A percentile compares a stretch with the other conserved stretches of the same genome.
phyloP scores from a whole-genome alignment of 805 yeast species.

The Ogataea degrootiae region DNA sequence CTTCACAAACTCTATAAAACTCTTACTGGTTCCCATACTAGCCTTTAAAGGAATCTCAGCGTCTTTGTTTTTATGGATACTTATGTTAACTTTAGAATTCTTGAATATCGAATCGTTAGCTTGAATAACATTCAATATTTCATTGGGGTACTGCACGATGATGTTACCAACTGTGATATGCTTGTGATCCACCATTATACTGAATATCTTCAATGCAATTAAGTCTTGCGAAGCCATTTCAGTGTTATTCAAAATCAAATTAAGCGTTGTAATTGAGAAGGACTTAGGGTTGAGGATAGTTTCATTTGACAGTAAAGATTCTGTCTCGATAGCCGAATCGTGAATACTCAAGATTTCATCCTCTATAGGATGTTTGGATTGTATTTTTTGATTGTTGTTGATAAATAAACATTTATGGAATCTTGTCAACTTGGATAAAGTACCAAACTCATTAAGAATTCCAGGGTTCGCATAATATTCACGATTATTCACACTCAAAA shows the following conservation, averaged over 20 bases:
- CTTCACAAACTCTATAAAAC: constrained; percentile 7
- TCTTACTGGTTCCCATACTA: background rate
- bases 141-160: constrained; percentile 6
- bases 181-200: constrained; percentile 19
- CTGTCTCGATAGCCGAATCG: constrained; percentile 3
- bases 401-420: constrained; percentile 22
- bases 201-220: constrained; percentile 22
- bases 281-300: constrained; percentile 27
- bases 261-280: constrained; percentile 21
- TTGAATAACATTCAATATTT: constrained; percentile 5
- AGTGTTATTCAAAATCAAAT: constrained; percentile 16
- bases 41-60: background rate
- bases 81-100: constrained; percentile 8
- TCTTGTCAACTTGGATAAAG: constrained; percentile 7
- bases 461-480: constrained; percentile 15
- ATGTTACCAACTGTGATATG: constrained; percentile 11
- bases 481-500: constrained; percentile 20
- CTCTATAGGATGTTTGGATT: background rate
- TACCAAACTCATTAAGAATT: constrained; percentile 9
- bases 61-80: background rate
- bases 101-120: constrained; percentile 4
- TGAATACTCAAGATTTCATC: background rate
- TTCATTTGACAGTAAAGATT: constrained; percentile 19
- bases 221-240: constrained; percentile 15
- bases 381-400: constrained; percentile 22